Percentiles rank a stretch among this genome's conserved stretches.
These are phyloP conservation scores for Sporothrix brasiliensis DNA, from an alignment of 2,329 filamentous ascomycete species.

Conservation along the genomic window DNA sequence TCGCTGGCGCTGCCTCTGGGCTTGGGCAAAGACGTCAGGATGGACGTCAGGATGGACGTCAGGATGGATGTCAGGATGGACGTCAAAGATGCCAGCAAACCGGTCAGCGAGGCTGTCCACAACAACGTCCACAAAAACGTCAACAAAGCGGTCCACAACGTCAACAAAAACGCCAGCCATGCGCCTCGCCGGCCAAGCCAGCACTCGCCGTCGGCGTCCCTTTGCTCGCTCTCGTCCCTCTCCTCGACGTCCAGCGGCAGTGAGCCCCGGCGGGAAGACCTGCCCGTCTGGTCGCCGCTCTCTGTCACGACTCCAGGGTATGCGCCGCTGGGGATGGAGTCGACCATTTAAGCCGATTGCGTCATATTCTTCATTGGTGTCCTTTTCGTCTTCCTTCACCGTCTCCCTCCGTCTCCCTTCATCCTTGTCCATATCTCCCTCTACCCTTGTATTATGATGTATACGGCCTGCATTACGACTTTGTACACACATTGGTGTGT, in stretches of 20 bases:
- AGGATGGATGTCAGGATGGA: too few species aligned
- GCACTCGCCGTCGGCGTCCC: background rate
- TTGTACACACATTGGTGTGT: background rate
- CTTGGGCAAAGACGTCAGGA: too few species aligned
- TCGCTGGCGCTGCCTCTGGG: background rate
- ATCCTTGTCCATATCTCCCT: conserved; percentile 40
- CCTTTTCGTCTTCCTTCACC: background rate
- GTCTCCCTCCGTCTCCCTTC: background rate
- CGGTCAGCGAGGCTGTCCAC: too few species aligned
- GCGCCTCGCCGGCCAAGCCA: background rate
- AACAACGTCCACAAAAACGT: too few species aligned
- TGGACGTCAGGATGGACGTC: too few species aligned
- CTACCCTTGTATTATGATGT: background rate
- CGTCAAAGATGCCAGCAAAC: too few species aligned
- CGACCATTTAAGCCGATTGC: conserved; percentile 27
- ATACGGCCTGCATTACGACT: conserved; percentile 15
- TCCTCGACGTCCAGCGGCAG: background rate
- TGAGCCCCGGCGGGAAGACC: conserved; percentile 30
- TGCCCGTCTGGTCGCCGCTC: conserved; percentile 32
- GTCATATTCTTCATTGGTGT: too few species aligned
- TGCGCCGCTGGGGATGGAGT: conserved; percentile 34
- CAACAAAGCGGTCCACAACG: too few species aligned
- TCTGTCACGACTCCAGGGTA: conserved; percentile 27
- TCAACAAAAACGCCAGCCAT: too few species aligned
- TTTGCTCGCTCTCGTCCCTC: background rate